Percentiles rank a stretch among this genome's conserved stretches.
Conservation (phyloP, 164 flowering plant genomes). For the Hamamelis virginiana region DNA sequence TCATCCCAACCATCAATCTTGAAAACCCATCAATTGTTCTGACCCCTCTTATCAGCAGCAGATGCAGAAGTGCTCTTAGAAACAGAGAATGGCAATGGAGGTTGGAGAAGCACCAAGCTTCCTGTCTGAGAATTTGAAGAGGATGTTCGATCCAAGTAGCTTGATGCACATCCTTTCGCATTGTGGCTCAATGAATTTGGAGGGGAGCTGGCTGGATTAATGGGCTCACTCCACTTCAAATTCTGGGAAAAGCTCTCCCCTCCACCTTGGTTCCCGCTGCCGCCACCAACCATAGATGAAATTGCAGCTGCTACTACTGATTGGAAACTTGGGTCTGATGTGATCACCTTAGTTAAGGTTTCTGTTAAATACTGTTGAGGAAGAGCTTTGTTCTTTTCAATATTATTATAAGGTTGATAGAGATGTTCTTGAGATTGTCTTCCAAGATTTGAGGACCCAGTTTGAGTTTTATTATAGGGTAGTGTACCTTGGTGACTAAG, state of each 20-base stretch:
- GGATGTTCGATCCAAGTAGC: constrained; percentile 19
- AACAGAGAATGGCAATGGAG: constrained; percentile 19
- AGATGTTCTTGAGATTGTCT: constrained; percentile 8
- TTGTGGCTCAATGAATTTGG: constrained; percentile 11
- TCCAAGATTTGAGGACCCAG: constrained; percentile 3
- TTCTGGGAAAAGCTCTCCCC: constrained; percentile 14
- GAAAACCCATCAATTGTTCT: constrained; percentile 6
- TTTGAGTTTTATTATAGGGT: constrained; percentile 8
- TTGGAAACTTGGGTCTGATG: constrained; percentile 42
- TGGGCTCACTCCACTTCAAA: constrained; percentile 6
- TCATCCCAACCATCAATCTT: not conserved
- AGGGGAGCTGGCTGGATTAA: constrained; percentile 1
- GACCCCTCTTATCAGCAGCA: constrained; percentile 11
- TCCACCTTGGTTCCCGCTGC: not conserved
- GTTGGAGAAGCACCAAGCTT: constrained; percentile 8
- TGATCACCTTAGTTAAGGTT: constrained; percentile 42
- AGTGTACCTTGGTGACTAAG: constrained; percentile 3
- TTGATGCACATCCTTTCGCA: constrained; percentile 25
- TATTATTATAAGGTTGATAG: constrained; percentile 12
- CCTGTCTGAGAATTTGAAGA: constrained; percentile 15
- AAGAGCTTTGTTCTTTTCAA: constrained; percentile 12
- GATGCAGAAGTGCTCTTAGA: constrained; percentile 11
- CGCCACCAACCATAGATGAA: constrained; percentile 32
- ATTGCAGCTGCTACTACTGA: constrained; percentile 44
- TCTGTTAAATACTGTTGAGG: constrained; percentile 38